phyloP scores from a whole-genome alignment of 1,284 basidiomycete species.

The Ustilago sp. region DNA sequence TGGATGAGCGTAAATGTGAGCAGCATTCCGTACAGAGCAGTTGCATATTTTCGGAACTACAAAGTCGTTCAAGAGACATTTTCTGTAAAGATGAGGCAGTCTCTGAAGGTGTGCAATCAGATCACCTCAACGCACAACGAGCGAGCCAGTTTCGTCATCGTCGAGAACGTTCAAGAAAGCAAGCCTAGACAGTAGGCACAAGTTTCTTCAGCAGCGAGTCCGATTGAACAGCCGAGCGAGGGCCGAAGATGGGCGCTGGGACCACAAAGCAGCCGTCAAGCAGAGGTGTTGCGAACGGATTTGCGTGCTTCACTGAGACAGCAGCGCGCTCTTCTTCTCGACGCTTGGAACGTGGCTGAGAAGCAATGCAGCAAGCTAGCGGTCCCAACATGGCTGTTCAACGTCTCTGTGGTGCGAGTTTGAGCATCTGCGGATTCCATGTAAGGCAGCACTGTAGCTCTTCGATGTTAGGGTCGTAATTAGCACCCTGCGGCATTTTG shows the following conservation, averaged over 20 bases:
- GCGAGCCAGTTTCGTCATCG: conserved; percentile 3
- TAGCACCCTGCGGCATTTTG: background rate
- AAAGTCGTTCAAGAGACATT: background rate
- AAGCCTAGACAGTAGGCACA: background rate
- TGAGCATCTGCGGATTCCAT: background rate
- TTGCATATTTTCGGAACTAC: conserved; percentile 18
- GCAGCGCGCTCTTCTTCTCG: conserved; percentile 3
- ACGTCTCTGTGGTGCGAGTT: background rate
- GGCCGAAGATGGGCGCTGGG: background rate
- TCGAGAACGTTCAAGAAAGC: background rate
- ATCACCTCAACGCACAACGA: background rate
- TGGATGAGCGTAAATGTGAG: conserved; percentile 3
- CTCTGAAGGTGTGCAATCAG: background rate
- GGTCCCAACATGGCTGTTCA: background rate
- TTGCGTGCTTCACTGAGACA: conserved; percentile 24
- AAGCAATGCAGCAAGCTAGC: conserved; percentile 9
- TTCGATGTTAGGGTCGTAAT: background rate
- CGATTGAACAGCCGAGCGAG: background rate
- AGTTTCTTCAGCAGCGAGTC: background rate
- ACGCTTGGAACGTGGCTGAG: background rate
- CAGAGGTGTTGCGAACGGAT: background rate
- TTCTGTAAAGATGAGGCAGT: background rate
- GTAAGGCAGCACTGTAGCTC: background rate
- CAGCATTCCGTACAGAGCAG: conserved; percentile 19
- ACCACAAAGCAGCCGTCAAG: conserved; percentile 15